These are phyloP conservation scores for Schizophyllum amplum DNA, from an alignment of 1,284 basidiomycete species.

Conservation along the genomic window DNA sequence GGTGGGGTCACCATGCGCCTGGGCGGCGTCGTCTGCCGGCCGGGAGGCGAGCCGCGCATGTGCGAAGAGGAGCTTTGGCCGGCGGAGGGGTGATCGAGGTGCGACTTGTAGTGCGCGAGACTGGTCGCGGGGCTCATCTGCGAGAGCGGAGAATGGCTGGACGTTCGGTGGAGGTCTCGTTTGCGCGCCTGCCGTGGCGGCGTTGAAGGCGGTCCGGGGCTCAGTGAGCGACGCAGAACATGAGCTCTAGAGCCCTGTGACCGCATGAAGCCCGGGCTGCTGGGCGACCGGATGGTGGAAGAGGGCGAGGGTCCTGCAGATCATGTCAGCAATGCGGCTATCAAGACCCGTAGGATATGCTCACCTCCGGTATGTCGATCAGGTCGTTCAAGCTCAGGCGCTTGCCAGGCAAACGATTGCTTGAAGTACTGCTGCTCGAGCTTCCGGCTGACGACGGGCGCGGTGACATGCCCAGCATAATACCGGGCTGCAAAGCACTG, in stretches of 20 bases:
- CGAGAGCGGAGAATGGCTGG: constrained; percentile 50
- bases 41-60: constrained; percentile 4
- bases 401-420: background rate
- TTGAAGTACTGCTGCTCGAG: background rate
- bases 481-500: constrained; percentile 25
- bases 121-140: constrained; percentile 58
- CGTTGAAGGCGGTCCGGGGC: constrained; percentile 8
- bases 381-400: background rate
- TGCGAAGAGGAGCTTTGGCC: constrained; percentile 1
- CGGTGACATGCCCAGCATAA: constrained; percentile 21
- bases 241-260: background rate
- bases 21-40: constrained; percentile 26
- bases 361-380: background rate
- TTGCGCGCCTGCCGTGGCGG: background rate
- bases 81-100: constrained; percentile 49
- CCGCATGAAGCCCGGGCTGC: background rate
- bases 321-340: background rate
- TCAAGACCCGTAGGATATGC: background rate
- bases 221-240: background rate
- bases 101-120: constrained; percentile 54
- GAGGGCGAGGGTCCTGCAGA: background rate
- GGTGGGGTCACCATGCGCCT: constrained; percentile 33
- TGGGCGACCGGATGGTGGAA: background rate
- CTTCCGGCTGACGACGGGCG: background rate
- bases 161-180: constrained; percentile 22